Evolutionary conservation across 306 rosid species (phyloP).

Genomic region (Urtica urens): DNA sequence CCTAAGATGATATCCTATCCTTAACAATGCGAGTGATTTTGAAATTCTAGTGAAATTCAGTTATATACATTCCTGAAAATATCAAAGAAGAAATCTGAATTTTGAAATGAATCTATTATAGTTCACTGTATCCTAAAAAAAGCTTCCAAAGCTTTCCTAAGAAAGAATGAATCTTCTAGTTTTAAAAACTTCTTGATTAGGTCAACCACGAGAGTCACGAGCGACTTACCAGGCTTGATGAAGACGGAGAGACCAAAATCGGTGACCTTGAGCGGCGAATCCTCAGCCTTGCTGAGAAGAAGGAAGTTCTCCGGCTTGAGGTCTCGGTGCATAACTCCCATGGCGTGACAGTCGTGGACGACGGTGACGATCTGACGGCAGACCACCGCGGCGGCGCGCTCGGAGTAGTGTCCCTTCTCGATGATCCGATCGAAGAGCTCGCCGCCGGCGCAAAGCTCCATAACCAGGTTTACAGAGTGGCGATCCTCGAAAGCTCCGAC

Average conservation of each 20-base stretch:
- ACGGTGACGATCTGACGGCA: slow-evolving; percentile 88
- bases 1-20: too few relatives aligned
- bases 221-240: slow-evolving; percentile 51
- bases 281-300: slow-evolving; percentile 43
- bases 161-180: too few relatives aligned
- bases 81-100: too few relatives aligned
- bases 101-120: too few relatives aligned
- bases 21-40: too few relatives aligned
- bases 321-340: slow-evolving; percentile 95
- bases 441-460: slow-evolving; percentile 98
- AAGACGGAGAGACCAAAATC: slow-evolving; percentile 93
- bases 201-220: too few relatives aligned
- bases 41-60: too few relatives aligned
- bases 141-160: too few relatives aligned
- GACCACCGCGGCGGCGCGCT: slow-evolving; percentile 73
- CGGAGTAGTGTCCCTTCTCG: slow-evolving; percentile 78
- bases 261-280: slow-evolving; percentile 76
- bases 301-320: slow-evolving; percentile 90
- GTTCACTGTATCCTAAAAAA: too few relatives aligned
- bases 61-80: too few relatives aligned
- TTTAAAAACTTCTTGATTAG: too few relatives aligned
- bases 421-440: slow-evolving; percentile 90
- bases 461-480: slow-evolving; percentile 79
- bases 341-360: slow-evolving; percentile 72
- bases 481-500: slow-evolving; percentile 87